phyloP scores from a whole-genome alignment of 2,329 filamentous ascomycete genomes.

The Endothia cerciana region DNA sequence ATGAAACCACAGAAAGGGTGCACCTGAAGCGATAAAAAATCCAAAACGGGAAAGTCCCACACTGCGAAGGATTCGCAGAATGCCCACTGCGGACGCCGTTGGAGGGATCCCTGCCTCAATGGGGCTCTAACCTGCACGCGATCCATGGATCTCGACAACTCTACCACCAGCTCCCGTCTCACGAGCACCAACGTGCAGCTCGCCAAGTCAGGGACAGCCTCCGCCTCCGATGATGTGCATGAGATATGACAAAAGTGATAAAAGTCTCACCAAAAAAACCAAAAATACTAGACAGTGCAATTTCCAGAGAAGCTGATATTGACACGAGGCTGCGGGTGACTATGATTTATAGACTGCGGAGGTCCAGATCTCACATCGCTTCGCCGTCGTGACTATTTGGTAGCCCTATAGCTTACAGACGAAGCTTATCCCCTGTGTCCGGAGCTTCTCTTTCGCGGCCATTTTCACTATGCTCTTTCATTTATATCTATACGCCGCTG shows the following conservation, averaged over 20 bases:
- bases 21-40: background rate
- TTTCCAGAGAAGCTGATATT: background rate
- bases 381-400: background rate
- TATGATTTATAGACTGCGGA: background rate
- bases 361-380: background rate
- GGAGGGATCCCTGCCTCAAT: background rate
- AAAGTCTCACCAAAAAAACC: background rate
- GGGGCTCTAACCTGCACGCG: background rate
- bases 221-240: background rate
- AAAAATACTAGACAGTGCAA: background rate
- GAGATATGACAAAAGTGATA: background rate
- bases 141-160: background rate
- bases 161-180: background rate
- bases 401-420: background rate
- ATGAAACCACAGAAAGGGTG: background rate
- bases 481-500: background rate
- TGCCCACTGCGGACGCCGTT: background rate
- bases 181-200: slow-evolving; percentile 2
- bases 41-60: background rate
- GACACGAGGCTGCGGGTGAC: background rate
- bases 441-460: background rate
- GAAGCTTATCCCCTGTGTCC: background rate
- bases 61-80: background rate
- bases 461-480: slow-evolving; percentile 1
- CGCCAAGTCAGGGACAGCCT: background rate